Evolutionary conservation across 2,329 filamentous ascomycete species (phyloP), one percentile per base, ranked within the genome.

Genomic region (Penicillium italicum): DNA sequence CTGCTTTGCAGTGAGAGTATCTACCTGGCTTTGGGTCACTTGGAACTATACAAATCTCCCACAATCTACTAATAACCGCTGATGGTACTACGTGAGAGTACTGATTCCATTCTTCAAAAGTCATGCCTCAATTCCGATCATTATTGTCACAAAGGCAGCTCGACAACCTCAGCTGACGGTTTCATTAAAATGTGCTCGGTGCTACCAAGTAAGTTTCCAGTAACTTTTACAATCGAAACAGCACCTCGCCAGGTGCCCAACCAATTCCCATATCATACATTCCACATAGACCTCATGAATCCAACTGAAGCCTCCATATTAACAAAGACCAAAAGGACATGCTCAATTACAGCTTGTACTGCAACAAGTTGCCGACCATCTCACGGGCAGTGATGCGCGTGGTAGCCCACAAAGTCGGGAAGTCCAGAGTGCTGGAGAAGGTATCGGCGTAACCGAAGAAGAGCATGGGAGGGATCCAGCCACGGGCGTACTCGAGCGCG

Each of bases 381-480:
- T 91, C 84, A 55, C 85, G 77, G 2, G 79, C 91, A 1, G 91
- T 95, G 57, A 93, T 80, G 61, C 77, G 79, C 33, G 83, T 83
- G n/a, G 89, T 96, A 66, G 82, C 82, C 88, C 88, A 94, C 67
- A 96, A 74, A 1, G 91, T 96, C n/a, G 83, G 85, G 70, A 95
- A 83, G 74, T 96, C 91, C 62, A 96, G 79, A 5, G 91, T 96
- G 74, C 87, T 91, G 52, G 81, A 84, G 56, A 96, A 80, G 44
- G 84, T 85, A 74, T 96, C 91, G 60, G 90, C 89, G 72, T 88
- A 93, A 57, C 91, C 91, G 73, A 96, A 96, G 73, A 89, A 88
- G 49, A 96, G 79, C 91, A 96, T 96, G 55, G 89, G 89, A 44
- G 91, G 91, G 74, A 96, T 95, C 90, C 90, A 96, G 61, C 91